phyloP scores from a whole-genome alignment of 1,139 yeast species.

The Hyphopichia khmerensis region DNA sequence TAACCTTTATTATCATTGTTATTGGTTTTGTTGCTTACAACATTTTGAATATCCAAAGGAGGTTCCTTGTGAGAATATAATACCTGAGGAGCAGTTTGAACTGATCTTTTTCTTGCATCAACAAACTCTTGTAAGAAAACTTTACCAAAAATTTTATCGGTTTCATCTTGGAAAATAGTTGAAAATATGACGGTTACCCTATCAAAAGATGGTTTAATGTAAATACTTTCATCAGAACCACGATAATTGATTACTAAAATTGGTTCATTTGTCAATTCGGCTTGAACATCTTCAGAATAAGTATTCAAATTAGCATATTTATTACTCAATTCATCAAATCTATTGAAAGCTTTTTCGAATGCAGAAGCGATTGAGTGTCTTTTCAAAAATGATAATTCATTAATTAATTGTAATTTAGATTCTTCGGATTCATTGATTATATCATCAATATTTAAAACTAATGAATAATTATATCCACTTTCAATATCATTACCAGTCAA shows the following conservation, averaged over 20 bases:
- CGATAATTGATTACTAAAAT: slow-evolving; percentile 82
- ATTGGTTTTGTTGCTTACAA: slow-evolving; percentile 25
- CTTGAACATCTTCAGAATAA: slow-evolving; percentile 52
- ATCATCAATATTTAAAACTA: slow-evolving; percentile 61
- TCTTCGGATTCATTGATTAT: slow-evolving; percentile 43
- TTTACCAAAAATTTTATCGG: slow-evolving; percentile 92
- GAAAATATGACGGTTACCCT: slow-evolving; percentile 96
- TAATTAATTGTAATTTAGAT: slow-evolving; percentile 50
- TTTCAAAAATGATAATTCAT: slow-evolving; percentile 70
- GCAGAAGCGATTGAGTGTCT: slow-evolving; percentile 92
- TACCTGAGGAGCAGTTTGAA: slow-evolving; percentile 98
- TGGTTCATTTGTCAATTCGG: slow-evolving; percentile 48
- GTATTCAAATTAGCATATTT: slow-evolving; percentile 47
- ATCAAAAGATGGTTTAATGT: slow-evolving; percentile 88
- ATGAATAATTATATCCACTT: slow-evolving; percentile 78
- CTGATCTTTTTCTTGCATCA: slow-evolving; percentile 90
- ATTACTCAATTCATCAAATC: slow-evolving; percentile 70
- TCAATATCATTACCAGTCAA: slow-evolving; percentile 46
- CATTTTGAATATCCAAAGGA: slow-evolving; percentile 75
- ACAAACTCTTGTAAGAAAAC: slow-evolving; percentile 97
- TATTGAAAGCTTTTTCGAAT: slow-evolving; percentile 77
- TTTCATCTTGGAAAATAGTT: slow-evolving; percentile 92
- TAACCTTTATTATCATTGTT: slow-evolving; percentile 60
- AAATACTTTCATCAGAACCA: slow-evolving; percentile 83
- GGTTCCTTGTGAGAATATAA: slow-evolving; percentile 85